Evolutionary conservation across 192 early-diverging fungal species (phyloP), one percentile per base, ranked within the genome.

Genomic region (Coemansia sp.): DNA sequence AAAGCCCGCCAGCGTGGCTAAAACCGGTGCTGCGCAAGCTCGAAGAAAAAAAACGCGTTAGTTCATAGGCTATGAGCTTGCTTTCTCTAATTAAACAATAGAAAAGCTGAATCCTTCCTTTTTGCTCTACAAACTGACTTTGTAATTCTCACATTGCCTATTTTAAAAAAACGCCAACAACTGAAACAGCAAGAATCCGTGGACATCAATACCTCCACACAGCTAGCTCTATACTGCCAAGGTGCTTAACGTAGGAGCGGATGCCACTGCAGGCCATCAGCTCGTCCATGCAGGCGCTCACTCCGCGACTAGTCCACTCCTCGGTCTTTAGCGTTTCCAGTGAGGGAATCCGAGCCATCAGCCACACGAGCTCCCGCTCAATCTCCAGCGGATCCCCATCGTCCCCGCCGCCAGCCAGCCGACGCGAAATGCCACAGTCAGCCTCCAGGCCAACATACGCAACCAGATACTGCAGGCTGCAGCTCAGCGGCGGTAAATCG

Each of bases 361-460:
- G 11, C 69, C 75, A 77, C 16, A 63, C 26, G 50, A 77, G 43
- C 63, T 77, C 75, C 9, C 60, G 58, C 36, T 77, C 75, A 10
- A 77, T 51, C 31, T 39, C 57, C 34, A 68, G 60, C 16, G 60
- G 53, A n/a, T 48, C 59, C 16, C 53, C 66, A 26, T 55, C 33
- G 6, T 34, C 31, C 18, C 45, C 45, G 3, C 3, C 37, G 46
- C 3, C 42, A 10, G 51, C 14, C 51, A 66, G 21, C 24, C n/a
- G 16, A 16, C 55, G 38, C 26, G 9, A n/a, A 24, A 48, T 13
- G 39, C 39, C 36, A 18, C 24, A 28, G 24, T 42, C 57, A 23
- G 23, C 24, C 38, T 42, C 64, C 61, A 66, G 31, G 7, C 64
- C 74, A 18, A 68, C 53, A 60, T 77, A 77, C 0, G 59, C 70